These are phyloP conservation scores for Dionaea muscipula DNA, from an alignment of 179 eudicot species.

Conservation along the genomic window DNA sequence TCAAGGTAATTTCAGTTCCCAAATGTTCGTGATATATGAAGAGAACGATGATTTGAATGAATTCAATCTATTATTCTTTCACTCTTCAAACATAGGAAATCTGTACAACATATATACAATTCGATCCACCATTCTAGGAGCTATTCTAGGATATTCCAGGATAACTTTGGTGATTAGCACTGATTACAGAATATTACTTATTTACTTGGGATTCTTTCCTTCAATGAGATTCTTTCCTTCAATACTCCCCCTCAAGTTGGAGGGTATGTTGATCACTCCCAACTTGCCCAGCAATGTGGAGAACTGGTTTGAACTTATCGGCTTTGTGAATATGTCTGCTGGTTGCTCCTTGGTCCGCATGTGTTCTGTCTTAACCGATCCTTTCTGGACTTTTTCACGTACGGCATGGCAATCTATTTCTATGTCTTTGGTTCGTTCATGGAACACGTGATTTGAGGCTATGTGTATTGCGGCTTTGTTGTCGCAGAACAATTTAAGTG, in stretches of 20 bases:
- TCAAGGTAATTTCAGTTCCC: slow-evolving; percentile 36
- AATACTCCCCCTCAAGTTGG: slow-evolving; percentile 12
- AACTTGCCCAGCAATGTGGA: slow-evolving; percentile 1
- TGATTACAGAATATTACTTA: no score
- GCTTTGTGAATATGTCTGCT: neutral
- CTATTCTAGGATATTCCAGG: no score
- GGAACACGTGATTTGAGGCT: neutral
- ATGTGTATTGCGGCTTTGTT: slow-evolving; percentile 6
- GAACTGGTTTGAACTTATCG: neutral
- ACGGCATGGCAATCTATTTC: neutral
- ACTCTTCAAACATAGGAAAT: no score
- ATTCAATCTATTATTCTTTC: no score
- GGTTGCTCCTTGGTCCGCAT: neutral
- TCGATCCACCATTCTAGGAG: no score
- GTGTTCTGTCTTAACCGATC: neutral
- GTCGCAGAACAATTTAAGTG: slow-evolving; percentile 1
- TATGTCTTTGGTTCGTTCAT: neutral
- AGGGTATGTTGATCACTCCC: neutral
- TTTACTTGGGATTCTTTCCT: no score
- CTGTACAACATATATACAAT: no score
- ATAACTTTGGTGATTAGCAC: no score
- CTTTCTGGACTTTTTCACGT: neutral
- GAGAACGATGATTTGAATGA: no score
- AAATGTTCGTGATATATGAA: no score
- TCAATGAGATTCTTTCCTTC: no score